Percentiles rank a stretch among this genome's conserved stretches.
Conservation (phyloP, 2,329 filamentous ascomycete species). For the Nectriaceae sp. region DNA sequence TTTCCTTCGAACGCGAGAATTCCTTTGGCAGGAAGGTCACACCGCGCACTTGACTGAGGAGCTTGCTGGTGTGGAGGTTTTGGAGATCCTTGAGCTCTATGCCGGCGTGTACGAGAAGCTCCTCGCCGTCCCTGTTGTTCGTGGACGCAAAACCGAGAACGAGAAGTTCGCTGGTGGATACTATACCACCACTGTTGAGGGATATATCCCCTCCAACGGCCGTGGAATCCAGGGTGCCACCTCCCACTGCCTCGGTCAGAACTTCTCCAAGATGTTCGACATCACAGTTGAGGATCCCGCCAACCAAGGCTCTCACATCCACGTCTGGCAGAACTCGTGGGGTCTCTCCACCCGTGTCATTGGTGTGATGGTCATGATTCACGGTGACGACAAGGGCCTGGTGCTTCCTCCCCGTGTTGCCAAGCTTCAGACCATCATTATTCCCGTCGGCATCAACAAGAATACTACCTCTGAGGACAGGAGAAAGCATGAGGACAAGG, state of each 20-base stretch:
- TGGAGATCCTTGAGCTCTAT: constrained; percentile 92
- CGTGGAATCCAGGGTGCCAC: constrained; percentile 96
- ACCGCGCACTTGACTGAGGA: constrained; percentile 84
- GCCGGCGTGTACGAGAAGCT: constrained; percentile 90
- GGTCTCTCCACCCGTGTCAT: constrained; percentile 96
- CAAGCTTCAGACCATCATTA: constrained; percentile 81
- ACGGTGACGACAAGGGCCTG: constrained; percentile 93
- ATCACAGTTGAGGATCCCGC: constrained; percentile 94
- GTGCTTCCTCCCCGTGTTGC: constrained; percentile 90
- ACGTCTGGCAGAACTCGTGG: constrained; percentile 99
- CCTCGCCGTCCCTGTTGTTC: constrained; percentile 91
- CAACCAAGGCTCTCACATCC: constrained; percentile 75
- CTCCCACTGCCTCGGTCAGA: constrained; percentile 92
- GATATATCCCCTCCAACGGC: constrained; percentile 93
- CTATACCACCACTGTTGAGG: constrained; percentile 96
- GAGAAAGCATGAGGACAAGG: constrained; percentile 72
- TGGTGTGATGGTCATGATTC: constrained; percentile 98
- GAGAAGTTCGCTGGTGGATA: constrained; percentile 97
- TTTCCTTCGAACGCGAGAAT: constrained; percentile 91
- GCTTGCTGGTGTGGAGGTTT: constrained; percentile 79
- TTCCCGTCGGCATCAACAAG: constrained; percentile 91
- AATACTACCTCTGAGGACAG: constrained; percentile 82
- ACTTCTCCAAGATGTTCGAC: constrained; percentile 99
- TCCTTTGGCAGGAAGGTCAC: constrained; percentile 98
- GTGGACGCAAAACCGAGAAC: constrained; percentile 92